These are phyloP conservation scores for Tolypocladium cylindrosporum DNA, from an alignment of 2,329 filamentous ascomycete species.

Conservation along the genomic window DNA sequence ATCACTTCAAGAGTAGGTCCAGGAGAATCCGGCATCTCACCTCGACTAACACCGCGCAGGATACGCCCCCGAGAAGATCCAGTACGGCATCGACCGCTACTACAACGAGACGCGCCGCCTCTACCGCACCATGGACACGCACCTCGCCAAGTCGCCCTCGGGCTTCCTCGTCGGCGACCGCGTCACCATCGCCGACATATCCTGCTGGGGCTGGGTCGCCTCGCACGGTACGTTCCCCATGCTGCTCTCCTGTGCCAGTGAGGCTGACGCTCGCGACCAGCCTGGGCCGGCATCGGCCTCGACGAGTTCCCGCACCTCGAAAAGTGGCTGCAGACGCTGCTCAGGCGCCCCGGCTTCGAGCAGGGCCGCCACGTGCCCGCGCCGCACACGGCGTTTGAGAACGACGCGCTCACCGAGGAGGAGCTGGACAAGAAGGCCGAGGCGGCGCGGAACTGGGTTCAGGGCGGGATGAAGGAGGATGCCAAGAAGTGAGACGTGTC, in stretches of 20 bases:
- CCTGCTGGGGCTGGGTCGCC: constrained; percentile 71
- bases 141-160: constrained; percentile 47
- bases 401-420: constrained; percentile 33
- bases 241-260: too few relatives aligned
- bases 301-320: constrained; percentile 66
- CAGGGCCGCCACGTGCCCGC: constrained; percentile 66
- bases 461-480: constrained; percentile 59
- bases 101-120: constrained; percentile 74
- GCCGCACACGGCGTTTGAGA: constrained; percentile 49
- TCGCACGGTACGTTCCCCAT: too few relatives aligned
- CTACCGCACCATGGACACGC: constrained; percentile 66
- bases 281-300: constrained; percentile 43
- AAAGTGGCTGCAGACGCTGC: constrained; percentile 66
- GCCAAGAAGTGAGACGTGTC: constrained; percentile 31
- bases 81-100: constrained; percentile 77
- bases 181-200: constrained; percentile 68
- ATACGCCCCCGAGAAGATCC: constrained; percentile 73
- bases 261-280: constrained; percentile 1
- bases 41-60: constrained; percentile 19
- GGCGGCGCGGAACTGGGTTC: constrained; percentile 51
- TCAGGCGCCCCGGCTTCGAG: constrained; percentile 60
- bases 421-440: constrained; percentile 48
- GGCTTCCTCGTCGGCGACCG: constrained; percentile 58
- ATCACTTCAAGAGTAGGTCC: constrained; percentile 62
- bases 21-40: not conserved